Evolutionary conservation across 2,329 filamentous ascomycete species (phyloP).

Genomic region (Exophiala mesophila): DNA sequence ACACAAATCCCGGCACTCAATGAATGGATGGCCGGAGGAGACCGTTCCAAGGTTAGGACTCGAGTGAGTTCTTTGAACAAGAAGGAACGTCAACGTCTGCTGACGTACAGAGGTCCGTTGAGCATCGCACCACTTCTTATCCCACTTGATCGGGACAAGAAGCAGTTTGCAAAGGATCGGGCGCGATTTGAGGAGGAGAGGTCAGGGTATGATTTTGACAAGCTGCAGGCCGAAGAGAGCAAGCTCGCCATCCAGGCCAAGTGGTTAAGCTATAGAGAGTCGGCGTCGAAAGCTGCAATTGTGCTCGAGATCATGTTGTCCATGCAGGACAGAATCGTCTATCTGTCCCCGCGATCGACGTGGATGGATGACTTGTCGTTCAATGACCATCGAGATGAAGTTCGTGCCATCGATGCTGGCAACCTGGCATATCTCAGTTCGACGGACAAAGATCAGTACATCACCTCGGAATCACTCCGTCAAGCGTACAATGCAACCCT

Average conservation of each 20-base stretch:
- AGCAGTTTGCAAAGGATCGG: not conserved
- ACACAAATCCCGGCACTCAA: slow-evolving; percentile 4
- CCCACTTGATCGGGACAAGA: not conserved
- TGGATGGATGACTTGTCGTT: not conserved
- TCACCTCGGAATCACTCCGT: slow-evolving; percentile 8
- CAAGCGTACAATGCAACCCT: slow-evolving; percentile 14
- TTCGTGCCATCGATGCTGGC: not conserved
- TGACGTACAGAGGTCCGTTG: not conserved
- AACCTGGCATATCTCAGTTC: not conserved
- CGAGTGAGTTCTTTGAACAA: slow-evolving; percentile 4
- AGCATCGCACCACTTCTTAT: not conserved
- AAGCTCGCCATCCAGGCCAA: not conserved
- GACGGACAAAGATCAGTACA: slow-evolving; percentile 2
- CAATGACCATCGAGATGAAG: not conserved
- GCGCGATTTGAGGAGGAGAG: not conserved
- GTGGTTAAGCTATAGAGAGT: not conserved
- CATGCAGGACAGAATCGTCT: not conserved
- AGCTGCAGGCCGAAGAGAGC: not conserved
- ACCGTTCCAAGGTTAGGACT: slow-evolving; percentile 5
- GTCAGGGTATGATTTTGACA: not conserved
- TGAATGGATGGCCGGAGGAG: slow-evolving; percentile 10
- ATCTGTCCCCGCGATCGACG: not conserved
- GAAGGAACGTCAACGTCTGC: slow-evolving; percentile 5
- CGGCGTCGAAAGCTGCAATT: not conserved
- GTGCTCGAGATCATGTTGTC: not conserved